Percentiles rank a stretch among this genome's conserved stretches.
phyloP scores from a whole-genome alignment of 331 rosid species.

The Malus hybrid region DNA sequence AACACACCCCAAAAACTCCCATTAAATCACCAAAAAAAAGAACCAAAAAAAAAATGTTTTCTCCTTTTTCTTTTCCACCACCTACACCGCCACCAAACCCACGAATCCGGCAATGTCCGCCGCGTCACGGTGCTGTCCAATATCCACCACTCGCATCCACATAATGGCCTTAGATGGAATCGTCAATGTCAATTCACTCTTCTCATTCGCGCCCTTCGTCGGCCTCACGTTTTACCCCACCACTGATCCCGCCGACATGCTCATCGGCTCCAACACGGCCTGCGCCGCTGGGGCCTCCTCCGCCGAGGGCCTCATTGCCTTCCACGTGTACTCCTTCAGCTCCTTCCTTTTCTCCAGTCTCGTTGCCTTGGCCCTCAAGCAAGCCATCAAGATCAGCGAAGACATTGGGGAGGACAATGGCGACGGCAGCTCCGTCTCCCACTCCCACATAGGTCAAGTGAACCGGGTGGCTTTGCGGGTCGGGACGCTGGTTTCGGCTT shows the following conservation, averaged over 20 bases:
- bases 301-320: slow-evolving; percentile 45
- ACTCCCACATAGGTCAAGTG: slow-evolving; percentile 26
- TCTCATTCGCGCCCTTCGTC: slow-evolving; percentile 73
- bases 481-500: slow-evolving; percentile 62
- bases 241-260: slow-evolving; percentile 26
- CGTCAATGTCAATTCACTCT: slow-evolving; percentile 81
- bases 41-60: background rate
- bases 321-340: slow-evolving; percentile 83
- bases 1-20: background rate
- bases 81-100: background rate
- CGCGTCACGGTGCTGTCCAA: slow-evolving; percentile 19
- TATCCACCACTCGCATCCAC: slow-evolving; percentile 53
- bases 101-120: slow-evolving; percentile 31
- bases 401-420: background rate
- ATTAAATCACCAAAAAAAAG: background rate
- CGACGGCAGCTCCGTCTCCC: background rate
- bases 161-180: slow-evolving; percentile 79
- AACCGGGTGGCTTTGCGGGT: slow-evolving; percentile 37
- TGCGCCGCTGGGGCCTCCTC: slow-evolving; percentile 40
- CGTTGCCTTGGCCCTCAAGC: slow-evolving; percentile 69
- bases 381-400: slow-evolving; percentile 39
- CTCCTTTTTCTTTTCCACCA: slow-evolving; percentile 1
- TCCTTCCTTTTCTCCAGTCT: slow-evolving; percentile 91
- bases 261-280: slow-evolving; percentile 16
- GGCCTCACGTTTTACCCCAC: slow-evolving; percentile 63